Conservation (phyloP, 495 filamentous ascomycete species). For the Hyaloscypha hepaticicola region DNA sequence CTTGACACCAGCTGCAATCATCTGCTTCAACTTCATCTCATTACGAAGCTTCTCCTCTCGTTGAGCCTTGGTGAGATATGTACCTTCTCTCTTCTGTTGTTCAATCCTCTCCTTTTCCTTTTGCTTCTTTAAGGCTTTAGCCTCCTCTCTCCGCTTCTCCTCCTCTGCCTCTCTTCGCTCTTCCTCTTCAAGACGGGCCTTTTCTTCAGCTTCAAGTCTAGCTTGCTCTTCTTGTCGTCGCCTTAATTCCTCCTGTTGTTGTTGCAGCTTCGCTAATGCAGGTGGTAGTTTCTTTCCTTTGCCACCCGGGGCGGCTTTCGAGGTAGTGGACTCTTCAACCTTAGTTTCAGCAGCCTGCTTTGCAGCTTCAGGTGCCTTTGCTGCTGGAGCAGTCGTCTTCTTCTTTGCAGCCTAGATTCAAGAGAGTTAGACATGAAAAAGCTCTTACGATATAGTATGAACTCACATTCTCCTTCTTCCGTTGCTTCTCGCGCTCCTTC, state of each 20-base stretch:
- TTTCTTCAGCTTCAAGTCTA: constrained; percentile 67
- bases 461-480: constrained; percentile 84
- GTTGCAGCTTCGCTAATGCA: constrained; percentile 78
- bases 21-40: constrained; percentile 87
- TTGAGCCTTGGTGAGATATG: constrained; percentile 92
- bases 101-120: constrained; percentile 96
- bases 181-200: constrained; percentile 68
- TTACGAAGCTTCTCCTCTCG: constrained; percentile 80
- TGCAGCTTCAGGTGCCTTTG: constrained; percentile 49
- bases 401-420: constrained; percentile 62
- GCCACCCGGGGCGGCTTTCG: constrained; percentile 49
- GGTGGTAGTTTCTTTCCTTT: constrained; percentile 93
- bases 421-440: constrained; percentile 17
- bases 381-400: constrained; percentile 53
- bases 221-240: constrained; percentile 75
- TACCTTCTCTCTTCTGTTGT: constrained; percentile 92
- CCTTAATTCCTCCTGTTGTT: constrained; percentile 82
- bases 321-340: constrained; percentile 33
- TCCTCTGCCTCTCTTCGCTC: constrained; percentile 71
- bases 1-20: constrained; percentile 83
- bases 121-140: constrained; percentile 80
- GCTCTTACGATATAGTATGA: not conserved
- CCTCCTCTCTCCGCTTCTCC: constrained; percentile 68
- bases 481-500: constrained; percentile 93
- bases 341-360: constrained; percentile 43